Base-by-base conservation (phyloP, 257 asterid species). In the Solanum sejunctum region DNA sequence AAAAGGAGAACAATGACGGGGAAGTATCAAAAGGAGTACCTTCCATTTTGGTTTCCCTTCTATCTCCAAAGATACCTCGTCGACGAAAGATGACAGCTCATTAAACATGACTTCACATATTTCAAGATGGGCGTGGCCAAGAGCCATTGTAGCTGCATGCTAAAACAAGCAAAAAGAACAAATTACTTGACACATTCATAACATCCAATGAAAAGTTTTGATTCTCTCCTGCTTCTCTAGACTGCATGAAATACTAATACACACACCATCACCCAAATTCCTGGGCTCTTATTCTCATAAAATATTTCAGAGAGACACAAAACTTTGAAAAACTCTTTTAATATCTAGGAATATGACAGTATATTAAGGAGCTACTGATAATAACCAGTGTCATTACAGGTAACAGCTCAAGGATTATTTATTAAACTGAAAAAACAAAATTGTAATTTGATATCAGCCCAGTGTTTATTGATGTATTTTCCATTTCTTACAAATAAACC, bases 111-210 rank as follows among this genome's bases (percentile, higher is more conserved):
- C 90, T 92, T 97, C 99, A 71, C 99, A 95, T 89, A 97, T 91
- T 90, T 92, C 98, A 85, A 94, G 93, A 91, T 95, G 98, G 10
- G 97, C 94, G 89, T 92, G 98, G 54, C 99, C 99, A 89, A 97
- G 98, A n/a, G 99, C 97, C 99, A 93, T 93, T 69, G 98, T 95
- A 82, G 98, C 98, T 82, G 97, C 98, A 90, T 97, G 95, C 99
- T 97, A 96, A 83, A 70, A 72, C 64, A 77, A 26, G 82, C 82
- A 16, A 77, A 52, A 51, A 26, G 49, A 77, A 77, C 82, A 77
- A 52, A 52, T 77, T 77, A 77, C 13, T 52, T 26, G 64, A 52
- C 64, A 51, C 64, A 16, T 77, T 28, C 64, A 32, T 52, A 75
- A 75, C 81, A 47, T 8, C 23, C 20, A 75, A 47, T 49, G 39